Conservation (phyloP, 2,329 filamentous ascomycete genomes). For the Epichloe sibirici region DNA sequence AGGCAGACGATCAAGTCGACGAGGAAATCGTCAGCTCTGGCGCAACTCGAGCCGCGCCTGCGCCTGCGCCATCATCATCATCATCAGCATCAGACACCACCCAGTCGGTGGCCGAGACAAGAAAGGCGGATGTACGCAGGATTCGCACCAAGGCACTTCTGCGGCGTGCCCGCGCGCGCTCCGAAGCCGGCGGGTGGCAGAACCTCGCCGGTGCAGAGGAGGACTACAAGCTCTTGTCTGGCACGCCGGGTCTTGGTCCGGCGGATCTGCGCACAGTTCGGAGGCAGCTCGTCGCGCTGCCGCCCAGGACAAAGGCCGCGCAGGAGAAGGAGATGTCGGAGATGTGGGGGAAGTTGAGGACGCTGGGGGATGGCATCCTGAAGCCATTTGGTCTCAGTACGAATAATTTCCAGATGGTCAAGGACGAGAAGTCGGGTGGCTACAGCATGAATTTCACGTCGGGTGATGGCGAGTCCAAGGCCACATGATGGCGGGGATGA, state of each 20-base stretch:
- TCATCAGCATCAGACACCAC: neutral
- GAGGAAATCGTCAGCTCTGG: slow-evolving; percentile 50
- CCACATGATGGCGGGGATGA: too few species aligned
- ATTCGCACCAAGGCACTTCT: slow-evolving; percentile 77
- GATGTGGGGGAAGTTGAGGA: slow-evolving; percentile 96
- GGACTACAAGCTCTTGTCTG: slow-evolving; percentile 61
- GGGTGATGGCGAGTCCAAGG: slow-evolving; percentile 11
- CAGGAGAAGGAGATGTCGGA: slow-evolving; percentile 82
- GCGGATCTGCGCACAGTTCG: slow-evolving; percentile 58
- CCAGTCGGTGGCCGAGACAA: slow-evolving; percentile 11
- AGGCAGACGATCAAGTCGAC: slow-evolving; percentile 34
- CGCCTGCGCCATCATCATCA: slow-evolving; percentile 9
- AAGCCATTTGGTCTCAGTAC: slow-evolving; percentile 91
- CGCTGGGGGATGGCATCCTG: slow-evolving; percentile 80
- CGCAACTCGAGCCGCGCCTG: slow-evolving; percentile 37
- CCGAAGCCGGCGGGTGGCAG: slow-evolving; percentile 64
- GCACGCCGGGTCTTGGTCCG: slow-evolving; percentile 42
- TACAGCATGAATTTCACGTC: slow-evolving; percentile 83
- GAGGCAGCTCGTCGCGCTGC: slow-evolving; percentile 52
- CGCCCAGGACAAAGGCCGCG: slow-evolving; percentile 58
- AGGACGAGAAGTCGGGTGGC: slow-evolving; percentile 79
- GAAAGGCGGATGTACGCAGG: slow-evolving; percentile 52
- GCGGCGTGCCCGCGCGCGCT: slow-evolving; percentile 61
- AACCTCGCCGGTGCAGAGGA: slow-evolving; percentile 64
- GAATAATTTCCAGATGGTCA: slow-evolving; percentile 86